Percentiles rank a stretch among this genome's conserved stretches.
phyloP scores from a whole-genome alignment of 805 yeast genomes.

The Candida sphagnicola region DNA sequence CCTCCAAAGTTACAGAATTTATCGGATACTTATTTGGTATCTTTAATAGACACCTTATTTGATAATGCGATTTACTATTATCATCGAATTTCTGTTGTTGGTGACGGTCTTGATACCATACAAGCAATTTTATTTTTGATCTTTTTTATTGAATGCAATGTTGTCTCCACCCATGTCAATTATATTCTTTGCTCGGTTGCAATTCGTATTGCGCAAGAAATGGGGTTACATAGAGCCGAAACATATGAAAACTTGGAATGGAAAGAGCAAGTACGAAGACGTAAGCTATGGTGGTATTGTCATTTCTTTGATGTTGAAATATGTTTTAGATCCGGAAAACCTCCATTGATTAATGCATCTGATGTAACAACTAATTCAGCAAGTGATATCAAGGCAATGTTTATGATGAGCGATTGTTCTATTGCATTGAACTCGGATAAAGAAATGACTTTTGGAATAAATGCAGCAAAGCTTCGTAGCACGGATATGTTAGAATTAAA shows the following conservation, averaged over 20 bases:
- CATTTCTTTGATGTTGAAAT: slow-evolving; percentile 34
- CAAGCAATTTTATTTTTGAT: slow-evolving; percentile 50
- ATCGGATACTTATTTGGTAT: slow-evolving; percentile 12
- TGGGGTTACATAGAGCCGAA: slow-evolving; percentile 38
- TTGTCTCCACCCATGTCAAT: slow-evolving; percentile 27
- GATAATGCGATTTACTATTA: slow-evolving; percentile 45
- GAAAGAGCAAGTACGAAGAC: slow-evolving; percentile 19
- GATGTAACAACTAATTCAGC: slow-evolving; percentile 27
- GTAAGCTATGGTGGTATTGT: slow-evolving; percentile 35
- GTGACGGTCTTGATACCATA: slow-evolving; percentile 49
- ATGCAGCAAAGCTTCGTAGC: too few species aligned
- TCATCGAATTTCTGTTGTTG: slow-evolving; percentile 44
- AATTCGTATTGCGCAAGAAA: slow-evolving; percentile 36
- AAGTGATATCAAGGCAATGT: slow-evolving; percentile 12
- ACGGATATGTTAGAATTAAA: not conserved
- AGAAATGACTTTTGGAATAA: too few species aligned
- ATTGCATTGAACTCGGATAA: too few species aligned
- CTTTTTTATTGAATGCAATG: slow-evolving; percentile 29
- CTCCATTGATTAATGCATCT: slow-evolving; percentile 30
- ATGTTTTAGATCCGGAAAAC: slow-evolving; percentile 36
- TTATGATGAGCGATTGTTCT: not conserved
- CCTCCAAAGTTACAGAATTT: not conserved
- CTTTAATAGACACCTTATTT: slow-evolving; percentile 17
- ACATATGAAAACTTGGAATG: slow-evolving; percentile 16
- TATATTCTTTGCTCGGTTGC: slow-evolving; percentile 30